Conservation (phyloP, 1,284 basidiomycete species). For the Pulchroboletus neoregius region DNA sequence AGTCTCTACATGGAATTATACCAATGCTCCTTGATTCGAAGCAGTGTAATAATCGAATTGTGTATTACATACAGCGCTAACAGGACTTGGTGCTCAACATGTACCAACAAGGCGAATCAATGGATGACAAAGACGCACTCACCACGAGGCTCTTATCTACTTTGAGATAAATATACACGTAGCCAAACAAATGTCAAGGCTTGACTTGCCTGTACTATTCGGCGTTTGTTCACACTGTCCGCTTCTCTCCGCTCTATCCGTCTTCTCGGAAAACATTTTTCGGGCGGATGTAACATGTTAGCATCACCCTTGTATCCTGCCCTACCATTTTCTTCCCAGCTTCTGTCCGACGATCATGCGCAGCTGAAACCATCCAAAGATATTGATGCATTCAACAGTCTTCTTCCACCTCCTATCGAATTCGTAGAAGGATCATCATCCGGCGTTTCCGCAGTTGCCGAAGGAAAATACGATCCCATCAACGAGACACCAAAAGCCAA, state of each 20-base stretch:
- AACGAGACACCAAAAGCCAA: constrained; percentile 50
- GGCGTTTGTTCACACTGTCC: constrained; percentile 16
- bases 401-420: constrained; percentile 70
- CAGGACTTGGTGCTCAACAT: no score
- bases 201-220: not conserved
- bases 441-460: constrained; percentile 60
- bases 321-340: constrained; percentile 46
- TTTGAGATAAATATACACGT: no score
- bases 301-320: constrained; percentile 55
- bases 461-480: constrained; percentile 75
- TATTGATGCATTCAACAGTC: constrained; percentile 66
- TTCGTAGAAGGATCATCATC: constrained; percentile 79
- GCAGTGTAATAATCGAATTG: not conserved
- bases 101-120: no score
- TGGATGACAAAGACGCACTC: no score
- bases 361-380: constrained; percentile 65
- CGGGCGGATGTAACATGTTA: constrained; percentile 43
- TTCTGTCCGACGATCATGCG: constrained; percentile 44
- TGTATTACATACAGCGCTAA: no score
- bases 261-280: constrained; percentile 4
- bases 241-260: constrained; percentile 7
- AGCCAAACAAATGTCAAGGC: constrained; percentile 10
- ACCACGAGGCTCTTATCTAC: no score
- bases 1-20: not conserved
- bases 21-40: not conserved